Base-by-base conservation (phyloP, 1,284 basidiomycete genomes). In the Cystobasidium sp. region DNA sequence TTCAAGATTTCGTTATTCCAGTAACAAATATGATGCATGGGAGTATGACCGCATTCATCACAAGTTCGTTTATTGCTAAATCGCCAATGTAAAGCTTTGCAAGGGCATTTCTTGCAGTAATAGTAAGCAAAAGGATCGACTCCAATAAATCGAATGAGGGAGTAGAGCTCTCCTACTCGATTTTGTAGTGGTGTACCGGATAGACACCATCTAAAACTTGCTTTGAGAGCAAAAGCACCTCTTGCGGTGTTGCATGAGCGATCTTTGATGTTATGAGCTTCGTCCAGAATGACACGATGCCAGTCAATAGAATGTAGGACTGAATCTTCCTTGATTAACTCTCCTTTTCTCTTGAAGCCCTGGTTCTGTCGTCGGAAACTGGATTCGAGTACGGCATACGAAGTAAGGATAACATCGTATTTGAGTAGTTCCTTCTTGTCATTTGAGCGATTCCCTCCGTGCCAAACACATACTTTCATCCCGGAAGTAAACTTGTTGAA, bases 251-350 rank as follows among this genome's bases (percentile, higher is more conserved):
- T 98, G 0, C 94, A 96, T 0, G 89, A 84, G 16, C 97, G 88
- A 81, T 99, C 96, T 82, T 84, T 84, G 85, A 97, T 99, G 81
- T 97, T 97, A 83, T 99, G 97, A 7, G 96, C 96, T 84, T 99
- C 97, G 80, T 99, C 97, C 53, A 99, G 88, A 47, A 84, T 81
- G 68, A 81, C 78, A 18, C 75, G 67, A 78, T 91, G 89, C 97
- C 97, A 99, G 74, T 91, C 84, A 76, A 97, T 88, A 68, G 86
- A 83, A 82, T 99, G 97, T 75, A 98, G 81, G 0, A 91, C 88
- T 6, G 93, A 96, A 78, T 88, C 88, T 82, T 98, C 94, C 82
- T 92, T 97, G 79, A 98, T 85, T 43, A 96, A 88, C 76, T 89
- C 84, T 44, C 91, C 91, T 79, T 92, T 91, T 66, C 91, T 87